Percentiles rank a stretch among this genome's conserved stretches.
These are phyloP conservation scores for Clausena lansium DNA, from an alignment of 345 rosid genomes.

Conservation along the genomic window DNA sequence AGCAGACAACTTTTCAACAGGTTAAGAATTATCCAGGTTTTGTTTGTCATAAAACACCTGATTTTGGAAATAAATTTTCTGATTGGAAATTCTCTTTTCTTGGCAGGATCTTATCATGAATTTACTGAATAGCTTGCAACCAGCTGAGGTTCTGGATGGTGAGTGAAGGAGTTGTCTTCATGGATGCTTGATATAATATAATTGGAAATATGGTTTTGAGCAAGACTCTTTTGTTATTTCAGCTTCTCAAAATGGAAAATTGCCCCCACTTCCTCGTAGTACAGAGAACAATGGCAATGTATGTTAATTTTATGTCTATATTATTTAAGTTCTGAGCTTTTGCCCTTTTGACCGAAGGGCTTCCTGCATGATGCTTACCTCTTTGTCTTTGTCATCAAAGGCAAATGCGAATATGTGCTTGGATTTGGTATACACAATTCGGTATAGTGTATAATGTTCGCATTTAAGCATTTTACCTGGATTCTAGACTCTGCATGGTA, in stretches of 20 bases:
- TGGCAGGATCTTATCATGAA: slow-evolving; percentile 72
- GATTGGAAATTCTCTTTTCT: slow-evolving; percentile 21
- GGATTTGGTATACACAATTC: not conserved
- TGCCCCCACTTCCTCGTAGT: slow-evolving; percentile 67
- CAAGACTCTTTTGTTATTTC: slow-evolving; percentile 24
- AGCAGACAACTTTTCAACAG: slow-evolving; percentile 90
- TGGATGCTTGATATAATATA: slow-evolving; percentile 6
- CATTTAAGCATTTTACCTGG: not conserved
- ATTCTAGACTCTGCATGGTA: not conserved
- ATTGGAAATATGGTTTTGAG: slow-evolving; percentile 4
- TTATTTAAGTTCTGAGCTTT: not conserved
- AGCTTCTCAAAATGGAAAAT: slow-evolving; percentile 81
- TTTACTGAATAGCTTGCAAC: slow-evolving; percentile 69
- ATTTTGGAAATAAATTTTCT: slow-evolving; percentile 2
- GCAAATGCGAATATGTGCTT: not conserved
- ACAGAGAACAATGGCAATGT: slow-evolving; percentile 77
- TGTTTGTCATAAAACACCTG: not conserved
- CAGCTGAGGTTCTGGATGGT: slow-evolving; percentile 69
- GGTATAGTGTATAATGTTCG: not conserved
- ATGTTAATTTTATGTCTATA: slow-evolving; percentile 23
- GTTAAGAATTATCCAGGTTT: slow-evolving; percentile 29
- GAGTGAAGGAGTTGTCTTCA: slow-evolving; percentile 26
- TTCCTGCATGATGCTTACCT: not conserved
- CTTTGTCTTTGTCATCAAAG: not conserved
- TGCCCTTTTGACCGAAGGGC: slow-evolving; percentile 2